Percentiles rank a stretch among this genome's conserved stretches.
phyloP scores from a whole-genome alignment of 495 filamentous ascomycete species.

The Podospora didyma region DNA sequence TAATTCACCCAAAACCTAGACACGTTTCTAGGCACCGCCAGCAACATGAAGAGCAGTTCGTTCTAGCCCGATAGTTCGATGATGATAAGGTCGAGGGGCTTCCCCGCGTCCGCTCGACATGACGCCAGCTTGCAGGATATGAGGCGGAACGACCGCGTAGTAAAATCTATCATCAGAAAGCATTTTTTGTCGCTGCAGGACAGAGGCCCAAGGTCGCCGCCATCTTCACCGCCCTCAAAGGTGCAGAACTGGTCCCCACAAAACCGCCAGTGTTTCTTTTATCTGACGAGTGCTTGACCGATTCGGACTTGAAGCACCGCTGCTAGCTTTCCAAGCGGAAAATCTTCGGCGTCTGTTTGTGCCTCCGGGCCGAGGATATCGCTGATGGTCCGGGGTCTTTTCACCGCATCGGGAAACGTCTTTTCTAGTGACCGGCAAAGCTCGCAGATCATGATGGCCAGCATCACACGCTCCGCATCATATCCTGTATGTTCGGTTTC shows the following conservation, averaged over 20 bases:
- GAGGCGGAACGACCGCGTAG: background rate
- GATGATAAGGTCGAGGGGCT: conserved; percentile 14
- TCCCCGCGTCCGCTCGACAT: background rate
- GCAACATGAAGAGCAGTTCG: conserved; percentile 7
- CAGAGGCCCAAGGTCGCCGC: conserved; percentile 13
- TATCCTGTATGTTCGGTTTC: background rate
- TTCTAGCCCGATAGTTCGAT: background rate
- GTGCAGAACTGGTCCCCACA: conserved; percentile 13
- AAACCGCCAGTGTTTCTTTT: background rate
- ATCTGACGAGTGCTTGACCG: background rate
- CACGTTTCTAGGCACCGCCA: conserved; percentile 11
- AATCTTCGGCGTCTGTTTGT: background rate
- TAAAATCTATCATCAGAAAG: conserved; percentile 21
- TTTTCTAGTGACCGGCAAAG: conserved; percentile 14
- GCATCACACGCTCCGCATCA: background rate
- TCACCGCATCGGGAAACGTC: background rate
- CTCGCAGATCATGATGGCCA: conserved; percentile 14
- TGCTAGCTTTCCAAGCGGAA: conserved; percentile 7
- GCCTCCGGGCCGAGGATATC: conserved; percentile 5
- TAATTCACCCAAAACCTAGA: conserved; percentile 16
- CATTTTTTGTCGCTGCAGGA: background rate
- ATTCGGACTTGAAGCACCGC: background rate
- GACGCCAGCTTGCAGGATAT: conserved; percentile 10
- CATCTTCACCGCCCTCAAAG: background rate
- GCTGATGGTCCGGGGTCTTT: conserved; percentile 1